Percentiles rank a stretch among this genome's conserved stretches.
Evolutionary conservation across 139 green algal species (phyloP).

Genomic region (Haematococcus lacustris): DNA sequence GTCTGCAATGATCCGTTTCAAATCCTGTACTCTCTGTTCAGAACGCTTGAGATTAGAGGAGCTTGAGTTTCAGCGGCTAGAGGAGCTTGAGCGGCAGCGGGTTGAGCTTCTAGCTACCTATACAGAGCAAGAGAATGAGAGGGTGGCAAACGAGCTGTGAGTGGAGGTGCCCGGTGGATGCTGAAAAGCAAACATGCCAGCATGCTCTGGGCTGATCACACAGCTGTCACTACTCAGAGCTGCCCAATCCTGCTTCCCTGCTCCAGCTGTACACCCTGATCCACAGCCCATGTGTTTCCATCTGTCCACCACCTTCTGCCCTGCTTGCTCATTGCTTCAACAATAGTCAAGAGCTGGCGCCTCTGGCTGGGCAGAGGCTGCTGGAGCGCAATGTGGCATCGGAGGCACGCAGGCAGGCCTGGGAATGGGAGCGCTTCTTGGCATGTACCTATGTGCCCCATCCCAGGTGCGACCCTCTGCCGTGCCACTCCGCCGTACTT

Average conservation of each 20-base stretch:
- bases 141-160: conserved; percentile 18
- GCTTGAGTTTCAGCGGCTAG: conserved; percentile 26
- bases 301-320: too few species aligned
- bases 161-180: too few species aligned
- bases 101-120: conserved; percentile 18
- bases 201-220: too few species aligned
- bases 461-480: conserved; percentile 7
- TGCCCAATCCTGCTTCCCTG: too few species aligned
- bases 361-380: conserved; percentile 20
- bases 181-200: too few species aligned
- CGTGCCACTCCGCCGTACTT: too few species aligned
- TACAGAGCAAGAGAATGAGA: conserved; percentile 11
- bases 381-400: conserved; percentile 10
- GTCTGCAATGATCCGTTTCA: too few species aligned
- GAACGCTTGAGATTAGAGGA: neutral
- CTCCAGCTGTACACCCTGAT: too few species aligned
- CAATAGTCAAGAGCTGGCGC: conserved; percentile 30
- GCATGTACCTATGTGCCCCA: conserved; percentile 24
- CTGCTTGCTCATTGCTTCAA: too few species aligned
- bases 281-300: too few species aligned
- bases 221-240: too few species aligned
- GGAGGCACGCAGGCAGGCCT: conserved; percentile 1
- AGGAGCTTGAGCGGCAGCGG: conserved; percentile 26
- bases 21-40: neutral
- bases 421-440: conserved; percentile 39